These are phyloP conservation scores for Suillus plorans DNA, from an alignment of 768 basidiomycete genomes.

Conservation along the genomic window DNA sequence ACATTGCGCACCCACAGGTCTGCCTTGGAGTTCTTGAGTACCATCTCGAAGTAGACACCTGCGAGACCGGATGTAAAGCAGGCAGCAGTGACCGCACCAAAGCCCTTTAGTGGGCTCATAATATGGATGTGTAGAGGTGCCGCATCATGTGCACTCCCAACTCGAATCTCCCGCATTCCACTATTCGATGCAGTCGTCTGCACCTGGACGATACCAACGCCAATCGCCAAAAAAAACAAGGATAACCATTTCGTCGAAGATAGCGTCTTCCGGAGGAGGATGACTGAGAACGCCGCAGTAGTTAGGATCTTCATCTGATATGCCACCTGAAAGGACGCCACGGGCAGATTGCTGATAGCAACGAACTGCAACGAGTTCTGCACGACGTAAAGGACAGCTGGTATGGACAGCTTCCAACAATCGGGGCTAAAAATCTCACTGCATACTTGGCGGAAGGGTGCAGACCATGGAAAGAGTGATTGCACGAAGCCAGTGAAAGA, in stretches of 20 bases:
- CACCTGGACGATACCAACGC: constrained; percentile 94
- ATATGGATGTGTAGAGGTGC: constrained; percentile 59
- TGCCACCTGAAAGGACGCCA: constrained; percentile 96
- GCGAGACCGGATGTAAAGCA: constrained; percentile 91
- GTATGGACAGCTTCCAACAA: constrained; percentile 98
- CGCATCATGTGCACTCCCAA: constrained; percentile 70
- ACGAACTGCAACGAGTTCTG: constrained; percentile 98
- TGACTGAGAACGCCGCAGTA: constrained; percentile 89
- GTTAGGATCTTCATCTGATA: constrained; percentile 99
- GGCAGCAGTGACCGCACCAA: constrained; percentile 78
- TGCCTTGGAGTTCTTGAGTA: constrained; percentile 77
- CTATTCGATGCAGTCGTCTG: constrained; percentile 54
- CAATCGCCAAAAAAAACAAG: constrained; percentile 83
- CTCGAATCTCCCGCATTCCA: constrained; percentile 37
- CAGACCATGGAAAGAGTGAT: constrained; percentile 44
- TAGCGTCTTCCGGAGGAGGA: constrained; percentile 75
- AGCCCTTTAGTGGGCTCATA: constrained; percentile 82
- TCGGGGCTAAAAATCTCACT: constrained; percentile 84
- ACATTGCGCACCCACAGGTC: constrained; percentile 92
- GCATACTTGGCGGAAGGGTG: constrained; percentile 56
- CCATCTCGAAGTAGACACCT: constrained; percentile 94
- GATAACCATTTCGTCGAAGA: constrained; percentile 81
- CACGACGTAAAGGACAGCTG: constrained; percentile 92
- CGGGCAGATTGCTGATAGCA: constrained; percentile 91
- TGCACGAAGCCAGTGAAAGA: constrained; percentile 37